Evolutionary conservation across 2,329 filamentous ascomycete genomes (phyloP).

Genomic region (Ophiocordyceps robertsii): DNA sequence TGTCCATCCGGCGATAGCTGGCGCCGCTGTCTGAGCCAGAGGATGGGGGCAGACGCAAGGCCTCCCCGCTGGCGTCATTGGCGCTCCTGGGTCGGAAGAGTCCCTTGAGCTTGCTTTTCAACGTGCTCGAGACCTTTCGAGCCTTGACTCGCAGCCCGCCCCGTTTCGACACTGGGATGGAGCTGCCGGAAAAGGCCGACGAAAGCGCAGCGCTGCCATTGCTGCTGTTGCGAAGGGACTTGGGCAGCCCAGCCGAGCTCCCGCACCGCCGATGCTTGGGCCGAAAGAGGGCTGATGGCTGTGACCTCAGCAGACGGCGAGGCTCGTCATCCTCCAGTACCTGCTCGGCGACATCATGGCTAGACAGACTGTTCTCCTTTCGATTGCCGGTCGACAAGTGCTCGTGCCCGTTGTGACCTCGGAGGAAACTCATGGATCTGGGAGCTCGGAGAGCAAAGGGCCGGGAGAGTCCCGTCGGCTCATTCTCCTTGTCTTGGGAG

Average conservation of each 20-base stretch:
- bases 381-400: conserved; percentile 7
- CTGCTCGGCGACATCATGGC: conserved; percentile 21
- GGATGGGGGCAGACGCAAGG: conserved; percentile 3
- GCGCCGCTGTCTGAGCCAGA: conserved; percentile 14
- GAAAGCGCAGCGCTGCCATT: conserved; percentile 22
- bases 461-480: conserved; percentile 5
- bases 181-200: conserved; percentile 14
- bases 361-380: conserved; percentile 17
- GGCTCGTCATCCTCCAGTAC: conserved; percentile 20
- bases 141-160: conserved; percentile 33
- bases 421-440: conserved; percentile 43
- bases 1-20: conserved; percentile 18
- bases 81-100: conserved; percentile 16
- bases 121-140: conserved; percentile 46
- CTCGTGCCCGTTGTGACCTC: conserved; percentile 12
- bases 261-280: conserved; percentile 21
- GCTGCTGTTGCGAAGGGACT: conserved; percentile 35
- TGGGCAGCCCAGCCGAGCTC: conserved; percentile 24
- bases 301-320: conserved; percentile 21
- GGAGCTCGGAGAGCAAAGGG: conserved; percentile 27
- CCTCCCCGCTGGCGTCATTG: conserved; percentile 3
- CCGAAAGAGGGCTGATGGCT: conserved; percentile 30
- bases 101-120: conserved; percentile 47
- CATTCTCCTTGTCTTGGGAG: conserved; percentile 14
- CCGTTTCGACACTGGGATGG: conserved; percentile 11